Evolutionary conservation across 2,329 filamentous ascomycete genomes (phyloP).

Genomic region (Venturiaceae sp.): DNA sequence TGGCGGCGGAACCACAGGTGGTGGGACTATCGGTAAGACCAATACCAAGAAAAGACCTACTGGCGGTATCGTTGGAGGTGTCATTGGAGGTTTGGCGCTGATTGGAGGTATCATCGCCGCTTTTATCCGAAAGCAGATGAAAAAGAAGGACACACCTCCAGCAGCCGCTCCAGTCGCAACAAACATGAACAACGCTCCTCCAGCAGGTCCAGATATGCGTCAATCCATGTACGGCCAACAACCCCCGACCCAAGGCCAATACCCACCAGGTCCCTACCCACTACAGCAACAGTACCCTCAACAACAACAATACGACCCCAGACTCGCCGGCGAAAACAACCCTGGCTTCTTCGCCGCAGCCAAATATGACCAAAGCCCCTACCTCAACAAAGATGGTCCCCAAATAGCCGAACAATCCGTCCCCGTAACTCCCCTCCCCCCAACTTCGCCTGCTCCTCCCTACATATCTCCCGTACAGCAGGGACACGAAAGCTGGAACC

Average conservation of each 20-base stretch:
- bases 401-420: background rate
- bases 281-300: background rate
- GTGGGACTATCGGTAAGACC: background rate
- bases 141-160: background rate
- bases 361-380: background rate
- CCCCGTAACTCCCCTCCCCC: background rate
- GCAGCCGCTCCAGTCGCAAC: background rate
- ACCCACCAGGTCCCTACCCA: background rate
- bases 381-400: background rate
- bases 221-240: background rate
- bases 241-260: background rate
- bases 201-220: background rate
- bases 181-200: background rate
- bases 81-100: conserved; percentile 7
- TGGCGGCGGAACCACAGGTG: background rate
- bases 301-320: background rate
- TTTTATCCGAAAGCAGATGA: conserved; percentile 2
- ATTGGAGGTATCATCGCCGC: background rate
- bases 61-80: conserved; percentile 10
- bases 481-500: background rate
- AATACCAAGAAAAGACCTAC: background rate
- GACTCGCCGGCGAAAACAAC: background rate
- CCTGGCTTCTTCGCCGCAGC: background rate
- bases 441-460: background rate
- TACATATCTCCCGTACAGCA: background rate